phyloP scores from a whole-genome alignment of 352 stramenopile genomes.

The Pythium phragmitis region DNA sequence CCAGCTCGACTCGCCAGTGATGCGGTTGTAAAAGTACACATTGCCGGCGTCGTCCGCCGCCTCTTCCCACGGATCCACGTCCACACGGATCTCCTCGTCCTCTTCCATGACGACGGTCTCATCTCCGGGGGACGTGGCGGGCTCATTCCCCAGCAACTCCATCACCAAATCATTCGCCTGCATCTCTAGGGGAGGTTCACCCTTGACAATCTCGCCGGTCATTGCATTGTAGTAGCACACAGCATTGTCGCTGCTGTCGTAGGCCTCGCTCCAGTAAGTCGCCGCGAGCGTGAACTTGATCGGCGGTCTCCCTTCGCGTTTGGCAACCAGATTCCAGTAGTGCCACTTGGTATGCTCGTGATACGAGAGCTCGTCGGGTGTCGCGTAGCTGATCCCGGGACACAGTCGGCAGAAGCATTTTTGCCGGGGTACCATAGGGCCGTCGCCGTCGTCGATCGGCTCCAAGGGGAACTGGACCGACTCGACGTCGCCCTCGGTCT shows the following conservation, averaged over 20 bases:
- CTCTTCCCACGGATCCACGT: constrained; percentile 53
- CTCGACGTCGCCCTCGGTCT: constrained; percentile 52
- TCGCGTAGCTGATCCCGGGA: constrained; percentile 66
- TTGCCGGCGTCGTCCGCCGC: constrained; percentile 62
- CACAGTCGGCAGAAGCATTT: constrained; percentile 57
- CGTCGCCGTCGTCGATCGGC: constrained; percentile 24
- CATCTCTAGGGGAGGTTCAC: constrained; percentile 54
- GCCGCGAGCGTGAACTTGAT: constrained; percentile 55
- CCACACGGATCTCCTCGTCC: background rate
- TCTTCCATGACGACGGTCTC: background rate
- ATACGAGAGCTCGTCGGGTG: constrained; percentile 45
- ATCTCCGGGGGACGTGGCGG: background rate
- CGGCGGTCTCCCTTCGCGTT: constrained; percentile 35
- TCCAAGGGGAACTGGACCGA: constrained; percentile 61
- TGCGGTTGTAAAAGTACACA: constrained; percentile 74
- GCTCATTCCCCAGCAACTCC: constrained; percentile 48
- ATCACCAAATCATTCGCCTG: constrained; percentile 70
- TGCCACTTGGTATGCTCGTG: constrained; percentile 84
- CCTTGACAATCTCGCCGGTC: constrained; percentile 58
- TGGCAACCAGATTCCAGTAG: constrained; percentile 57
- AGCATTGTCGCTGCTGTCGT: constrained; percentile 54
- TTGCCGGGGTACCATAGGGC: constrained; percentile 46
- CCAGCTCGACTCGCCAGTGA: constrained; percentile 66
- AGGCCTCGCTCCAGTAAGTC: constrained; percentile 75
- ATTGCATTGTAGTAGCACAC: constrained; percentile 77